phyloP scores from a whole-genome alignment of 306 rosid genomes.

The Crotalaria pallida region DNA sequence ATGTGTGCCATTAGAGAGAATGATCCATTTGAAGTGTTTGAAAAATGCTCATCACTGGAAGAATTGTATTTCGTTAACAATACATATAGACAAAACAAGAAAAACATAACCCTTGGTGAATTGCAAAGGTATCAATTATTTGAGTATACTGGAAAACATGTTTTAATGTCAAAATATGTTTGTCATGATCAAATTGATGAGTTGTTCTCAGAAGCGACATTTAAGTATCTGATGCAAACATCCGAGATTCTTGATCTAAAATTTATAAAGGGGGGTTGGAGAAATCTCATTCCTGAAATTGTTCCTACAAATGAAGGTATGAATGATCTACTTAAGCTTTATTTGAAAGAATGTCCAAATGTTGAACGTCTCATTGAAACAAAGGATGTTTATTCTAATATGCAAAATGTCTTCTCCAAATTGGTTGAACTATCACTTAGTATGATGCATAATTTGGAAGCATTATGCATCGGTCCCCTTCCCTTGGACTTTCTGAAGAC shows the following conservation, averaged over 20 bases:
- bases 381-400: not conserved
- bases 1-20: not conserved
- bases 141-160: too few relatives aligned
- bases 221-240: not conserved
- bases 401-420: not conserved
- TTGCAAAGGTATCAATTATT: not conserved
- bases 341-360: not conserved
- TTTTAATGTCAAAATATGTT: not conserved
- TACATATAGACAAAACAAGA: too few relatives aligned
- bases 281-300: not conserved
- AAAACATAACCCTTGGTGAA: not conserved
- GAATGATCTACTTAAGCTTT: not conserved
- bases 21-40: slow-evolving; percentile 13
- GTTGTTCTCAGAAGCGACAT: too few relatives aligned
- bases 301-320: not conserved
- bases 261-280: not conserved
- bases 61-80: not conserved
- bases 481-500: not conserved
- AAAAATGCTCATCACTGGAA: not conserved
- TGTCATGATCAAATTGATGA: not conserved
- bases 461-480: not conserved
- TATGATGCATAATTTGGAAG: not conserved
- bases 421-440: not conserved
- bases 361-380: not conserved
- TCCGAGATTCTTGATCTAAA: not conserved